Percentiles rank a stretch among this genome's conserved stretches.
Conservation (phyloP, 352 stramenopile species). For the Phytophthora hybrid region DNA sequence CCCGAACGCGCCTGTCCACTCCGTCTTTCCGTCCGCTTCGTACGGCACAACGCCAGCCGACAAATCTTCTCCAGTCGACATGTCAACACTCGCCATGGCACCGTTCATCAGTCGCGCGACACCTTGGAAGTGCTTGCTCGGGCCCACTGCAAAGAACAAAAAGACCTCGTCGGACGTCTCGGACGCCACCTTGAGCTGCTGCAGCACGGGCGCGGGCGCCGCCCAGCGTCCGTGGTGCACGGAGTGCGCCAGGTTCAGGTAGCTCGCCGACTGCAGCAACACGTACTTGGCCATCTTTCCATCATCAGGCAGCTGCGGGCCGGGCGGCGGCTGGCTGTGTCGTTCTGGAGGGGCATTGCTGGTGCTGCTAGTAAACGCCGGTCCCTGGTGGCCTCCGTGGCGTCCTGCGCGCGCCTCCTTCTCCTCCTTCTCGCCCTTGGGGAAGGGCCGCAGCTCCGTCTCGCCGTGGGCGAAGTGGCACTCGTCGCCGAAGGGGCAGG, state of each 20-base stretch:
- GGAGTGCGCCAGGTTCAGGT: conserved; percentile 83
- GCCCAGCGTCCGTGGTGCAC: conserved; percentile 84
- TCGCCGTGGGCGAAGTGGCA: conserved; percentile 98
- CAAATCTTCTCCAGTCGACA: conserved; percentile 57
- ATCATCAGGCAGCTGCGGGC: conserved; percentile 67
- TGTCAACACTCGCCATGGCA: conserved; percentile 47
- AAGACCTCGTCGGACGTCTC: conserved; percentile 87
- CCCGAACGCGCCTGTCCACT: conserved; percentile 72
- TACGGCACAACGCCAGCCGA: conserved; percentile 63
- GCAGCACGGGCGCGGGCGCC: conserved; percentile 54
- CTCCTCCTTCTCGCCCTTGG: conserved; percentile 71
- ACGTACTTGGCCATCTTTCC: conserved; percentile 87
- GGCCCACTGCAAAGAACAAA: conserved; percentile 73
- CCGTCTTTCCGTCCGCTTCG: conserved; percentile 49
- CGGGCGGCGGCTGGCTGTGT: conserved; percentile 12
- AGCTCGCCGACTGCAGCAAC: conserved; percentile 80
- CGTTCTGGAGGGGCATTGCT: neutral
- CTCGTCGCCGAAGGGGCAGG: conserved; percentile 96
- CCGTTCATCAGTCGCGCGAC: conserved; percentile 59
- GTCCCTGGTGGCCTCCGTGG: conserved; percentile 6
- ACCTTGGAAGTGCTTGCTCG: conserved; percentile 86
- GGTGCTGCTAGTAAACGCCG: neutral
- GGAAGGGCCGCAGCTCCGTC: conserved; percentile 91
- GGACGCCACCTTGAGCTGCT: conserved; percentile 74
- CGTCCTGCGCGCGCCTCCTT: conserved; percentile 28